Base-by-base conservation (phyloP, 2,329 filamentous ascomycete genomes). In the Orbilia quercus region DNA sequence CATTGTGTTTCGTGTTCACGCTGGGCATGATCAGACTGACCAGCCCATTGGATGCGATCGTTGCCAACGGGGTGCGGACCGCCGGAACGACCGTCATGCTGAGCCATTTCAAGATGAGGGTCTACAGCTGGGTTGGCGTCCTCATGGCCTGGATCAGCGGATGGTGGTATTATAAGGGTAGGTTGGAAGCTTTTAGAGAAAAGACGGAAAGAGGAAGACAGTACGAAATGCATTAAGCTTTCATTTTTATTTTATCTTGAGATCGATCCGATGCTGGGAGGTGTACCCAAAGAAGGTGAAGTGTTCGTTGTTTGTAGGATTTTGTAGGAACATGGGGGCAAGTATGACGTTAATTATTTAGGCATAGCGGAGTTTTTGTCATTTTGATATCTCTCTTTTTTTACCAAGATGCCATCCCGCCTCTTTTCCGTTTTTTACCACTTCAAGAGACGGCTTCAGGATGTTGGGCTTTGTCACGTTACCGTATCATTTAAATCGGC, bases 71-170 rank as follows among this genome's bases (percentile, higher is more conserved):
- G 4, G 84, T 84, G 0, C 78, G 83, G 62, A 81, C 81, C 16
- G 84, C 83, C 0, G 83, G 85, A 25, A 81, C 85, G 60, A 77
- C 85, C 0, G 81, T 82, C 1, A 79, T 85, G 14, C 79, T 86
- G 75, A 81, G 81, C 34, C 78, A 82, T 14, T 83, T 83, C 64
- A 83, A 82, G 70, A 81, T 85, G 80, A 83, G 83, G 0, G 80
- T 81, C 9, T 83, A 83, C 77, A 82, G 81, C 50, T 86, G 84
- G 84, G 81, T 85, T 4, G 84, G 84, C 0, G 81, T 85, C 7
- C 78, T 80, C 4, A 80, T 85, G 71, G 85, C 84, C 65, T 84
- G 83, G 83, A 79, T 81, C 3, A 82, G 82, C 72, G 83, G 82
- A 76, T 74, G 80, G 58, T 85, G 84, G 84, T 86, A 84, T 76